Evolutionary conservation across 352 stramenopile species (phyloP).

Genomic region (Pythium brassicae): DNA sequence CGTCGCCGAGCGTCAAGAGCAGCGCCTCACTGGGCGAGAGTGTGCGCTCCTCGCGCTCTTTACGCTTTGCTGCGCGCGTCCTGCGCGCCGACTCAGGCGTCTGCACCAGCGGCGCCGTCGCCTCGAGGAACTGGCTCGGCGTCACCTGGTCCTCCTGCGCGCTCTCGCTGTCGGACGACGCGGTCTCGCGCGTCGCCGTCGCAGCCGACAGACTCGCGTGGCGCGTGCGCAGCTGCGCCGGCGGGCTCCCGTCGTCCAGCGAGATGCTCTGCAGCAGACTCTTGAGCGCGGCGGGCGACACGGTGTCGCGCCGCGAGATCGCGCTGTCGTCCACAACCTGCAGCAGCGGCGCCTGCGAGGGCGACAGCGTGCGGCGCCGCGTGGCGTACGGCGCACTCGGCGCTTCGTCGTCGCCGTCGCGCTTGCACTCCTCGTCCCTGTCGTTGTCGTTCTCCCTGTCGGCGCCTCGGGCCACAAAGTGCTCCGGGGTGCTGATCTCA

Average conservation of each 20-base stretch:
- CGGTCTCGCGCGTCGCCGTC: neutral
- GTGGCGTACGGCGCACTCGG: slow-evolving; percentile 1
- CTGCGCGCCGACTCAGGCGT: slow-evolving; percentile 12
- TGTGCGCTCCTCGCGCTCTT: slow-evolving; percentile 14
- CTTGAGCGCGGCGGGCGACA: slow-evolving; percentile 30
- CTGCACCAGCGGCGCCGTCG: neutral
- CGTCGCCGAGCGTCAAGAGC: slow-evolving; percentile 9
- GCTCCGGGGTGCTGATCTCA: slow-evolving; percentile 27
- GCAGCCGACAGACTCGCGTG: neutral
- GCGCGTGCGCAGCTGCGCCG: neutral
- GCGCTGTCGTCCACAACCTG: slow-evolving; percentile 9
- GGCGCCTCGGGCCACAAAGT: slow-evolving; percentile 12
- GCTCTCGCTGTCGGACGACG: slow-evolving; percentile 3
- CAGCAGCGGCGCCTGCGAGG: slow-evolving; percentile 32
- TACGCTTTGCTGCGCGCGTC: slow-evolving; percentile 11
- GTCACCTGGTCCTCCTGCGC: slow-evolving; percentile 4
- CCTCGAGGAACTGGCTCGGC: slow-evolving; percentile 11
- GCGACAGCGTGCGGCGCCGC: slow-evolving; percentile 37
- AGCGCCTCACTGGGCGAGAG: slow-evolving; percentile 15
- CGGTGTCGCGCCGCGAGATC: slow-evolving; percentile 28
- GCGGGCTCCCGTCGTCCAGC: slow-evolving; percentile 9
- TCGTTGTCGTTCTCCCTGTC: slow-evolving; percentile 8
- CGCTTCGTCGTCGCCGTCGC: neutral
- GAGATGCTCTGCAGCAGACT: slow-evolving; percentile 22
- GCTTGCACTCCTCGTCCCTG: neutral